phyloP scores from a whole-genome alignment of 768 basidiomycete species.

The Cyclocybe aegerita region DNA sequence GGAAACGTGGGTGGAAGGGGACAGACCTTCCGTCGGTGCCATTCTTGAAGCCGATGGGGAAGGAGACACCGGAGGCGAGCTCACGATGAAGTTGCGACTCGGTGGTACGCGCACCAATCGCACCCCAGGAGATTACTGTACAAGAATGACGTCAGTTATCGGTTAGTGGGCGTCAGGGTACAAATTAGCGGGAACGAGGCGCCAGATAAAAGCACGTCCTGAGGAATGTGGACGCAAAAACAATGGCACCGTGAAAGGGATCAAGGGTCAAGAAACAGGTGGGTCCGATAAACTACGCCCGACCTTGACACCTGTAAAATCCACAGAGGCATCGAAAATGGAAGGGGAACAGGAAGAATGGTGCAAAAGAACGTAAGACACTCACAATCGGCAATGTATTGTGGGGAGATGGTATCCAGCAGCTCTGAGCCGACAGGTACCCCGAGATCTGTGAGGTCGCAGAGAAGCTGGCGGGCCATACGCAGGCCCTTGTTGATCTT shows the following conservation, averaged over 20 bases:
- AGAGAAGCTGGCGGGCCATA: slow-evolving; percentile 83
- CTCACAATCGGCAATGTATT: slow-evolving; percentile 77
- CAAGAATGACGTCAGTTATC: slow-evolving; percentile 2
- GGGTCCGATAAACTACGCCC: too few relatives aligned
- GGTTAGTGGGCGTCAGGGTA: background rate
- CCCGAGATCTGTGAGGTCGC: slow-evolving; percentile 86
- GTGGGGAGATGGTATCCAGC: slow-evolving; percentile 77
- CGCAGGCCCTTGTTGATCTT: slow-evolving; percentile 96
- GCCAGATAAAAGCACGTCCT: background rate
- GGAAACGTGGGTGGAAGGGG: background rate
- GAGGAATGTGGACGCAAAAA: too few relatives aligned
- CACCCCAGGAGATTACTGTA: slow-evolving; percentile 83
- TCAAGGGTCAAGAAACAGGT: too few relatives aligned
- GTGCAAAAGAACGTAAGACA: slow-evolving; percentile 3
- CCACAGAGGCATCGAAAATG: background rate
- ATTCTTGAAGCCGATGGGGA: slow-evolving; percentile 99
- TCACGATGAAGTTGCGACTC: slow-evolving; percentile 98
- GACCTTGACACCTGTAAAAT: too few relatives aligned
- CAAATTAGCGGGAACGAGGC: slow-evolving; percentile 2
- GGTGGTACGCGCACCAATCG: slow-evolving; percentile 96
- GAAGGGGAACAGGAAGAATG: background rate
- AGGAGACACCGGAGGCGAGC: slow-evolving; percentile 92
- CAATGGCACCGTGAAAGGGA: too few relatives aligned
- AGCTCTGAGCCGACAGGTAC: slow-evolving; percentile 95
- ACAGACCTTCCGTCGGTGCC: slow-evolving; percentile 88